These are phyloP conservation scores for Chaetomiaceae sp. DNA, from an alignment of 2,329 filamentous ascomycete genomes.

Conservation along the genomic window DNA sequence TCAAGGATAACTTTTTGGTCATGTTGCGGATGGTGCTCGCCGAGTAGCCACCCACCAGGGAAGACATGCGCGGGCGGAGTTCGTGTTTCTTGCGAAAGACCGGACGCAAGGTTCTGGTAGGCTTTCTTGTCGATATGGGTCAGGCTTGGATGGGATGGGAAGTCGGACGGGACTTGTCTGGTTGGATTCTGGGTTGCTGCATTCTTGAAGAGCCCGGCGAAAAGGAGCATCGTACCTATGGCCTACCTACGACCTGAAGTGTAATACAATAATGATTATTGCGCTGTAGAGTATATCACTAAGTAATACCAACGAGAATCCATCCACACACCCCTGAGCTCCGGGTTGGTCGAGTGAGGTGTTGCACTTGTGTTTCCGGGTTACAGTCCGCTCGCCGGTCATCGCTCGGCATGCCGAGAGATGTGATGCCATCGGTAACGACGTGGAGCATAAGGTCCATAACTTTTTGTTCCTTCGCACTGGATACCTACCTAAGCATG, in stretches of 20 bases:
- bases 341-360: no score
- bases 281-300: background rate
- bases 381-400: no score
- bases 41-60: conserved; percentile 42
- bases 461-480: no score
- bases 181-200: background rate
- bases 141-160: background rate
- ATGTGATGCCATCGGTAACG: no score
- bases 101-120: no score
- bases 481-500: no score
- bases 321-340: no score
- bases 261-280: background rate
- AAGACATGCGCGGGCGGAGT: background rate
- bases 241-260: background rate
- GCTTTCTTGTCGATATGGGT: no score
- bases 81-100: no score
- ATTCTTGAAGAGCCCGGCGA: background rate
- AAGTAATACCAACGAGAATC: no score
- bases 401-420: background rate
- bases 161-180: background rate
- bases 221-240: background rate
- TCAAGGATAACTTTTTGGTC: conserved; percentile 70
- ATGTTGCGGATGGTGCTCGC: conserved; percentile 81
- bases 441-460: no score
- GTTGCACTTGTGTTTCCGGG: no score